These are phyloP conservation scores for Westerdykella ornata DNA, from an alignment of 2,329 filamentous ascomycete genomes.

Conservation along the genomic window DNA sequence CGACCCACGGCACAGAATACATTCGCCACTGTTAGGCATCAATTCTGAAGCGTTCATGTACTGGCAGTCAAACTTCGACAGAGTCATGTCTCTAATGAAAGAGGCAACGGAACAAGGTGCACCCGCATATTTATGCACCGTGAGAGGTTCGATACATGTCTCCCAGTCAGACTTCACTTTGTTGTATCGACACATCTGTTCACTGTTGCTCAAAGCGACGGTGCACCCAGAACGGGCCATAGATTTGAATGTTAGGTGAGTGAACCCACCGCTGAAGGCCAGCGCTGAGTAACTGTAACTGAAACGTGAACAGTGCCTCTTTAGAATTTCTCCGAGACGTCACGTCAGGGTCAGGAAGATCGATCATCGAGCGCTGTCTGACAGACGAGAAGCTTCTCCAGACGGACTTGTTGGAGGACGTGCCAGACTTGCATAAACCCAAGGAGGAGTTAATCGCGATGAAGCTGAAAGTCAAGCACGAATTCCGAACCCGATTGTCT, in stretches of 20 bases:
- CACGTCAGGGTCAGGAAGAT: constrained; percentile 37
- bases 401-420: constrained; percentile 40
- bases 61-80: constrained; percentile 58
- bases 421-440: constrained; percentile 51
- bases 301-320: constrained; percentile 38
- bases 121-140: constrained; percentile 43
- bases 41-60: constrained; percentile 66
- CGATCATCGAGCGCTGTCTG: constrained; percentile 47
- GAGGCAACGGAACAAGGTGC: constrained; percentile 48
- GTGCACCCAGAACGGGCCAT: constrained; percentile 58
- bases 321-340: constrained; percentile 56
- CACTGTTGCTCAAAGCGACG: constrained; percentile 55
- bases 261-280: not conserved
- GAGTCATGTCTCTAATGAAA: constrained; percentile 50
- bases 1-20: constrained; percentile 42
- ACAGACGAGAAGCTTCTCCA: constrained; percentile 49
- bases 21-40: constrained; percentile 55
- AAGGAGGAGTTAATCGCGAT: constrained; percentile 54
- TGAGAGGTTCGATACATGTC: constrained; percentile 57
- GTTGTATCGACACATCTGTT: constrained; percentile 55
- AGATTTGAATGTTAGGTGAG: constrained; percentile 52
- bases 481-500: constrained; percentile 48
- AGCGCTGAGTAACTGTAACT: not conserved
- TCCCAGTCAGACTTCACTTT: constrained; percentile 61
- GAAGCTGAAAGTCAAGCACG: constrained; percentile 52